phyloP scores from a whole-genome alignment of 1,139 yeast species.

The Suhomyces ambrosiae region DNA sequence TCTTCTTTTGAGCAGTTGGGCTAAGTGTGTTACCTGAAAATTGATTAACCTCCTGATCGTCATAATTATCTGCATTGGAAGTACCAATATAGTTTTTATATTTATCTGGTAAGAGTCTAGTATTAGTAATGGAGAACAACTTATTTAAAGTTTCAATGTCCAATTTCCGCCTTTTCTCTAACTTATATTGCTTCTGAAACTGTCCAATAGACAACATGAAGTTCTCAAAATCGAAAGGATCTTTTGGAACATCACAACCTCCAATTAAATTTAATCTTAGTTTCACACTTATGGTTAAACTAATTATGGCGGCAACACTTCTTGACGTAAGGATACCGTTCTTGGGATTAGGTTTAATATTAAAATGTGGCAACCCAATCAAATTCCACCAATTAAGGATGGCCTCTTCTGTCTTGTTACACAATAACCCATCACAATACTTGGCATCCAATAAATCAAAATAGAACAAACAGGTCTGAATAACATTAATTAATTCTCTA shows the following conservation, averaged over 20 bases:
- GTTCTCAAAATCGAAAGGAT: slow-evolving; percentile 76
- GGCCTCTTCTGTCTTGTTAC: slow-evolving; percentile 75
- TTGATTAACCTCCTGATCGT: slow-evolving; percentile 4
- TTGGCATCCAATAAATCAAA: slow-evolving; percentile 70
- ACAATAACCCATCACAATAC: slow-evolving; percentile 81
- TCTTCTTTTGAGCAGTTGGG: slow-evolving; percentile 20
- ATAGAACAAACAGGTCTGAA: slow-evolving; percentile 77
- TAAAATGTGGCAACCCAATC: slow-evolving; percentile 67
- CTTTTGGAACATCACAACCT: slow-evolving; percentile 81
- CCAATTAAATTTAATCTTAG: slow-evolving; percentile 67
- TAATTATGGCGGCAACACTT: slow-evolving; percentile 55
- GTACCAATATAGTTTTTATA: slow-evolving; percentile 11
- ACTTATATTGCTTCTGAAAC: slow-evolving; percentile 69
- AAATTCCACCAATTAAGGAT: slow-evolving; percentile 80
- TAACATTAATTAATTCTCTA: slow-evolving; percentile 68
- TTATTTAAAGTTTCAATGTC: slow-evolving; percentile 66
- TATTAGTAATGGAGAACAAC: slow-evolving; percentile 60
- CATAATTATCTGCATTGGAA: slow-evolving; percentile 4
- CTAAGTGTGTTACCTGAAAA: slow-evolving; percentile 5
- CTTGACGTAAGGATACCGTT: slow-evolving; percentile 63
- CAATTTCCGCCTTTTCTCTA: slow-evolving; percentile 58
- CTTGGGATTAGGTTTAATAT: slow-evolving; percentile 43
- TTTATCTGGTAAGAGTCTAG: slow-evolving; percentile 37
- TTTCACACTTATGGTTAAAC: slow-evolving; percentile 53
- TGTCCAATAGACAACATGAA: slow-evolving; percentile 63